Percentiles rank a stretch among this genome's conserved stretches.
These are phyloP conservation scores for Ustilago crameri DNA, from an alignment of 1,284 basidiomycete species.

Conservation along the genomic window DNA sequence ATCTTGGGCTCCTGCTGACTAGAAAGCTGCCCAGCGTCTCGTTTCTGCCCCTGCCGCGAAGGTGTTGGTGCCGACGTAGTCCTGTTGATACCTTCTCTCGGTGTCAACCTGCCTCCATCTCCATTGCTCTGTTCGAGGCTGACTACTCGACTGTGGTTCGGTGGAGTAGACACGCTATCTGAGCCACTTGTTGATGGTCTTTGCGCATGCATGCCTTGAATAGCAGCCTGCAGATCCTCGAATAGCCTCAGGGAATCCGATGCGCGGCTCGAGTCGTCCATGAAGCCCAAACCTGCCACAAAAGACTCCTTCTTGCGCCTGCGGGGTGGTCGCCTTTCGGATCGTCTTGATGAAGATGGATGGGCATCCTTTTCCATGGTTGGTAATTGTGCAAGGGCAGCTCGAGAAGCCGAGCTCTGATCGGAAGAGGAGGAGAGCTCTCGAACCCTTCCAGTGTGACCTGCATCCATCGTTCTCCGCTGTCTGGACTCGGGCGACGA, in stretches of 20 bases:
- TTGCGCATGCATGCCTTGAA: constrained; percentile 28
- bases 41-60: constrained; percentile 1
- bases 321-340: constrained; percentile 31
- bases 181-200: constrained; percentile 12
- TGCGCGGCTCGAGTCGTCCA: constrained; percentile 14
- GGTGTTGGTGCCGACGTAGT: constrained; percentile 31
- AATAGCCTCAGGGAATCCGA: constrained; percentile 44
- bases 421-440: constrained; percentile 8
- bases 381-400: neutral
- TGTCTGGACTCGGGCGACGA: constrained; percentile 42
- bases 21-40: neutral
- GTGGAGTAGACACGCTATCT: neutral
- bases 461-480: constrained; percentile 36
- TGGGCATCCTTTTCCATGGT: constrained; percentile 11
- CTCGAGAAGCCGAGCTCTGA: constrained; percentile 10
- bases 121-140: constrained; percentile 11
- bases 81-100: constrained; percentile 33
- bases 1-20: constrained; percentile 4
- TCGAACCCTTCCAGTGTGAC: constrained; percentile 35
- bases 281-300: constrained; percentile 37
- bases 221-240: constrained; percentile 42
- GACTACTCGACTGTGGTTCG: constrained; percentile 4
- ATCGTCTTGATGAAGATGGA: constrained; percentile 10
- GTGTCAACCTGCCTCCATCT: constrained; percentile 20
- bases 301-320: constrained; percentile 43